Evolutionary conservation across 345 rosid genomes (phyloP).

Genomic region (Pugionium cornutum): DNA sequence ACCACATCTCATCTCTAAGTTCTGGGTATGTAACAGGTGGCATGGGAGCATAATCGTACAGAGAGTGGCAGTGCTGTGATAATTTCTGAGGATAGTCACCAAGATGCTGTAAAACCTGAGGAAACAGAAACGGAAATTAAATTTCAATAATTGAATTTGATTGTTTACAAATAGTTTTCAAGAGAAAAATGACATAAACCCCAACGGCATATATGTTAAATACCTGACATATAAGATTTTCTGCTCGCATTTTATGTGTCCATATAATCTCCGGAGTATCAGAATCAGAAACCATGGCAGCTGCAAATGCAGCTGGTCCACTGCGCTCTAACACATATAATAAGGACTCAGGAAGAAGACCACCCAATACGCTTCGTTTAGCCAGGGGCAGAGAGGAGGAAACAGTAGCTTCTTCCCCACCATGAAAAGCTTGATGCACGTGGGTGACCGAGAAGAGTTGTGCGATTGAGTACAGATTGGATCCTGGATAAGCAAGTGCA

Average conservation of each 20-base stretch:
- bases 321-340: constrained; percentile 95
- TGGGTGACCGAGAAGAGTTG: constrained; percentile 92
- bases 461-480: constrained; percentile 84
- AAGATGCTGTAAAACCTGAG: constrained; percentile 98
- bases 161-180: constrained; percentile 18
- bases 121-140: constrained; percentile 20
- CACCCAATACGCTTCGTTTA: constrained; percentile 96
- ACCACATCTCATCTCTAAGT: constrained; percentile 99
- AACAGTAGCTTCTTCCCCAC: constrained; percentile 99
- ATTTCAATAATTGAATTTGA: constrained; percentile 9
- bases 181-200: constrained; percentile 15
- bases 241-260: constrained; percentile 99
- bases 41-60: constrained; percentile 98
- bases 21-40: constrained; percentile 99
- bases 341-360: constrained; percentile 97
- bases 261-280: constrained; percentile 98
- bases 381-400: constrained; percentile 94
- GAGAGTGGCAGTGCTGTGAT: constrained; percentile 93
- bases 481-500: constrained; percentile 97
- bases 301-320: constrained; percentile 95
- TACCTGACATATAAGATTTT: constrained; percentile 96
- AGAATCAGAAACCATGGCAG: constrained; percentile 99
- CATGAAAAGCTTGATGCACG: constrained; percentile 99
- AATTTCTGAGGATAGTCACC: constrained; percentile 97
- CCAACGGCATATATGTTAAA: constrained; percentile 17